phyloP scores from a whole-genome alignment of 352 stramenopile genomes.

The Phytophthora ramorum region DNA sequence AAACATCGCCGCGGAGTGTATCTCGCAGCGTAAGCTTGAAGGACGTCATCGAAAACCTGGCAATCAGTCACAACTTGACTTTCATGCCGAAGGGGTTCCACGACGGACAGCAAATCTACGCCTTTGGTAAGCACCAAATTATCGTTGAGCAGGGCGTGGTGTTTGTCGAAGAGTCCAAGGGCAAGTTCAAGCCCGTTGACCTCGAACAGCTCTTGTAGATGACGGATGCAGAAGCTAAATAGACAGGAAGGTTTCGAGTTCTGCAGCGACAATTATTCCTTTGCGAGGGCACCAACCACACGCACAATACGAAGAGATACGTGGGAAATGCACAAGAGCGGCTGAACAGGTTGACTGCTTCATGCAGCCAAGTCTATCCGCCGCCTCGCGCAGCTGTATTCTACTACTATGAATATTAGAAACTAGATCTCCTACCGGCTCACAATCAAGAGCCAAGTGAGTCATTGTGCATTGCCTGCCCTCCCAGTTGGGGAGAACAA shows the following conservation, averaged over 20 bases:
- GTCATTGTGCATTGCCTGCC: slow-evolving; percentile 11
- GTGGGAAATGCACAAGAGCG: slow-evolving; percentile 1
- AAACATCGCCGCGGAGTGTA: slow-evolving; percentile 28
- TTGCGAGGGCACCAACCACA: not conserved
- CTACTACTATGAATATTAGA: slow-evolving; percentile 22
- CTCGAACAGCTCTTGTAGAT: slow-evolving; percentile 73
- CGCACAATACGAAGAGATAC: not conserved
- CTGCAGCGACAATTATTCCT: not conserved
- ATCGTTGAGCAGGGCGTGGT: slow-evolving; percentile 88
- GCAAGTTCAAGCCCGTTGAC: slow-evolving; percentile 73
- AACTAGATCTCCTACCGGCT: slow-evolving; percentile 32
- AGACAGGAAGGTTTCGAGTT: too few species aligned
- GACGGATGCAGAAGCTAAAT: slow-evolving; percentile 1
- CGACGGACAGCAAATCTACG: slow-evolving; percentile 84
- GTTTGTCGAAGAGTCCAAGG: slow-evolving; percentile 72
- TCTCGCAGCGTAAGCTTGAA: slow-evolving; percentile 73
- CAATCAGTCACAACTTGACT: slow-evolving; percentile 77
- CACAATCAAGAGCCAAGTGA: slow-evolving; percentile 6
- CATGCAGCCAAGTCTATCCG: slow-evolving; percentile 30
- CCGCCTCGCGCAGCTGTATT: slow-evolving; percentile 24
- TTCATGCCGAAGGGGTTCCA: slow-evolving; percentile 84
- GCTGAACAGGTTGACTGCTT: slow-evolving; percentile 26
- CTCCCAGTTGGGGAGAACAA: slow-evolving; percentile 42
- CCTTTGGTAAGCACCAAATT: slow-evolving; percentile 83
- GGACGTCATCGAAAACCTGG: slow-evolving; percentile 86